Base-by-base conservation (phyloP, 2,329 filamentous ascomycete species). In the Alternaria panax region DNA sequence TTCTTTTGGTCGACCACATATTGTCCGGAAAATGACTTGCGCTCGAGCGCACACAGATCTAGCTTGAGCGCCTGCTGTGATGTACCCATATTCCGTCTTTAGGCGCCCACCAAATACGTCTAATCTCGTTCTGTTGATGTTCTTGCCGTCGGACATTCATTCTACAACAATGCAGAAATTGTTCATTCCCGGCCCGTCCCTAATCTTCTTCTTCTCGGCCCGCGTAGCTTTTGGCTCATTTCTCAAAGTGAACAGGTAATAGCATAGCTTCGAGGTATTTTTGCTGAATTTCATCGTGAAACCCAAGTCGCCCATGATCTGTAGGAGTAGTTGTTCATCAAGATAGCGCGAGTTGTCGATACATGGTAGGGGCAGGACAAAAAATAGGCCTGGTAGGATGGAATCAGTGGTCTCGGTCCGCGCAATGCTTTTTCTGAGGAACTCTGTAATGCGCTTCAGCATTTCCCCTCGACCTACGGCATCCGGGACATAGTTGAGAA, bases 401-500 rank as follows among this genome's bases (percentile, higher is more conserved):
- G 41, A 30, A 11, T 36, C 47, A 7, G 28, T 11, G 7, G n/a
- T 25, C 2, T 51, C 66, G 7, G 51, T 14, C 24, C 45, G n/a
- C n/a, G 45, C 20, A 22, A n/a, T 56, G 7, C 46, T 70, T 12
- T 11, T 54, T 14, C 61, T 54, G 36, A 82, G 74, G 24, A 78
- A 75, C 38, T 78, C 70, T 5, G 73, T 64, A 8, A 71, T 65
- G 14, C 75, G 70, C 51, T 73, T 74, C 9, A 99, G 85, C 95
- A 99, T 99, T 58, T 91, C 86, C 2, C 95, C 95, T 68, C 93
- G 86, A 5, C 84, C 86, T 30, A 80, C 80, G 3, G 92, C 85
- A 67, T 93, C 89, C 0, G 94, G 92, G 3, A 98, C 93, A 73
- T 93, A 99, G 78, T 99, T 99, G 63, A 99, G 83, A 5, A 99